These are phyloP conservation scores for Heliamphora pulchella DNA, from an alignment of 179 eudicot genomes.

Conservation along the genomic window DNA sequence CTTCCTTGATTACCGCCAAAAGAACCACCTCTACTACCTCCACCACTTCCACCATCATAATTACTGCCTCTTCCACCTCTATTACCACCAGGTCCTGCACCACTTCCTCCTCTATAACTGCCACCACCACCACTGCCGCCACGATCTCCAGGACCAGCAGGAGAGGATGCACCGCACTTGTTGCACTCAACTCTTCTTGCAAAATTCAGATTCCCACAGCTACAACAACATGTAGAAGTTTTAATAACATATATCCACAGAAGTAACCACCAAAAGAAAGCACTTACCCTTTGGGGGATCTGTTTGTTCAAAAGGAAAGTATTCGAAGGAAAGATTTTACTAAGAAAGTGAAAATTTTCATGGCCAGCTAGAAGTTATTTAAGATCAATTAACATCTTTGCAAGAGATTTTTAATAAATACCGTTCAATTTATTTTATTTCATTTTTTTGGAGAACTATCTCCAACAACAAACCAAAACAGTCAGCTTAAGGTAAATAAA, in stretches of 20 bases:
- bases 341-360: too few relatives aligned
- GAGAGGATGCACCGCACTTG: slow-evolving; percentile 76
- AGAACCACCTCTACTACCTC: slow-evolving; percentile 56
- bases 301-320: background rate
- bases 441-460: background rate
- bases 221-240: slow-evolving; percentile 31
- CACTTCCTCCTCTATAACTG: slow-evolving; percentile 25
- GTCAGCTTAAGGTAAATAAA: background rate
- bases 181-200: slow-evolving; percentile 85
- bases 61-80: slow-evolving; percentile 43
- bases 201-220: slow-evolving; percentile 92
- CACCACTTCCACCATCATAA: slow-evolving; percentile 57
- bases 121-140: slow-evolving; percentile 42
- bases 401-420: too few relatives aligned
- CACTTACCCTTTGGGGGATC: slow-evolving; percentile 12
- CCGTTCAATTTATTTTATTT: too few relatives aligned
- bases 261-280: slow-evolving; percentile 11
- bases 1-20: slow-evolving; percentile 58
- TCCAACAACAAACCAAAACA: background rate
- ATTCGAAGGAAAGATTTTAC: background rate
- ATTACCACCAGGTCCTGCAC: slow-evolving; percentile 25
- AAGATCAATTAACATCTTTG: too few relatives aligned
- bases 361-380: too few relatives aligned
- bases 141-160: slow-evolving; percentile 47
- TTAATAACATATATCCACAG: slow-evolving; percentile 12